Conservation (phyloP, 2,329 filamentous ascomycete genomes). For the Colletotrichum salicis region DNA sequence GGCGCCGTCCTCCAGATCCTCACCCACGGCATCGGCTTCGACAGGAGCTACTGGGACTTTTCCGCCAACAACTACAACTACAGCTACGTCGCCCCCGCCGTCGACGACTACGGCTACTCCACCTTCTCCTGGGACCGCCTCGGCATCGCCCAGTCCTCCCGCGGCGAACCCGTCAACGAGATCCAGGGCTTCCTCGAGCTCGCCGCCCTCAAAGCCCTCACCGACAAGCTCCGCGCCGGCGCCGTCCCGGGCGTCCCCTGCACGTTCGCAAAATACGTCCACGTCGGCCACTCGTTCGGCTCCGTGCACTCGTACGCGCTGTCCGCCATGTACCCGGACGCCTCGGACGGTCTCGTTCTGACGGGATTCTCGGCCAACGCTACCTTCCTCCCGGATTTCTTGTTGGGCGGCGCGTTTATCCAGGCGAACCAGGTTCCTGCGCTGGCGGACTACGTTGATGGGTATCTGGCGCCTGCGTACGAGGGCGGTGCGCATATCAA, state of each 20-base stretch:
- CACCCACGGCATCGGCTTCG: slow-evolving; percentile 55
- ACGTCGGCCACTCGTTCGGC: slow-evolving; percentile 74
- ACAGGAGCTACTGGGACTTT: slow-evolving; percentile 69
- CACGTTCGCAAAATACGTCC: slow-evolving; percentile 57
- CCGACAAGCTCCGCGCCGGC: slow-evolving; percentile 57
- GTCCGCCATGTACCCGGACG: slow-evolving; percentile 59
- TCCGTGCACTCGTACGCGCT: slow-evolving; percentile 67
- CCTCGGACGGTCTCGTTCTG: slow-evolving; percentile 68
- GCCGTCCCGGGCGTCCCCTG: slow-evolving; percentile 53
- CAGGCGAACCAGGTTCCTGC: slow-evolving; percentile 48
- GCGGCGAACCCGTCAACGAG: slow-evolving; percentile 68
- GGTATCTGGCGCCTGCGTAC: slow-evolving; percentile 63
- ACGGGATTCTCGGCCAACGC: slow-evolving; percentile 67
- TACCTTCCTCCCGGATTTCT: slow-evolving; percentile 55
- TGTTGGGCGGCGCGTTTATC: slow-evolving; percentile 58
- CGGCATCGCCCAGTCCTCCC: slow-evolving; percentile 68
- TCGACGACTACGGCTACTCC: slow-evolving; percentile 64
- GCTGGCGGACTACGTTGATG: slow-evolving; percentile 52
- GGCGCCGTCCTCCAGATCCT: slow-evolving; percentile 51
- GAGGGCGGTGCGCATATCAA: slow-evolving; percentile 61
- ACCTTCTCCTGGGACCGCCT: slow-evolving; percentile 72
- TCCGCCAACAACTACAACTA: slow-evolving; percentile 69
- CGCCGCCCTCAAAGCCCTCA: slow-evolving; percentile 66
- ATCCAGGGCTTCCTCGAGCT: slow-evolving; percentile 69
- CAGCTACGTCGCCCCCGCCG: slow-evolving; percentile 67